These are phyloP conservation scores for Rasamsonia emersonii DNA, from an alignment of 2,329 filamentous ascomycete genomes.

Conservation along the genomic window DNA sequence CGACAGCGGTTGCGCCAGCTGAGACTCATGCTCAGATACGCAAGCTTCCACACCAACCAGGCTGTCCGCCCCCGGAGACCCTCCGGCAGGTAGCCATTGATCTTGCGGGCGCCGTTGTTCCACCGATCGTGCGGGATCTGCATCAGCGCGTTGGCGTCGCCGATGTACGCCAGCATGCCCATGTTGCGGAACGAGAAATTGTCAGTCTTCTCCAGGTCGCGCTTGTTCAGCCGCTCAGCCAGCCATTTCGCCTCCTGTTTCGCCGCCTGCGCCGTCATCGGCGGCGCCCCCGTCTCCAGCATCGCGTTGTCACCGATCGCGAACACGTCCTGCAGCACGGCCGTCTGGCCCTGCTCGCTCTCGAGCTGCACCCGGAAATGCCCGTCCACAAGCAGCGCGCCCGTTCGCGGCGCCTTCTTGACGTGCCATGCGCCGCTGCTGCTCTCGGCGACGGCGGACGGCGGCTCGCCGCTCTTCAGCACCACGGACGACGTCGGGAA, in stretches of 20 bases:
- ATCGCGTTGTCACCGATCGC: slow-evolving; percentile 50
- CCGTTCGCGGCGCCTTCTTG: slow-evolving; percentile 39
- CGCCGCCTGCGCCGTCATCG: slow-evolving; percentile 52
- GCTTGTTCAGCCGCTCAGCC: slow-evolving; percentile 45
- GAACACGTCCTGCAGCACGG: slow-evolving; percentile 45
- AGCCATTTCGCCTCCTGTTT: slow-evolving; percentile 53
- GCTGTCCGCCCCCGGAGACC: slow-evolving; percentile 33
- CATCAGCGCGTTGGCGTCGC: slow-evolving; percentile 49
- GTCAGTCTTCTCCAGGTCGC: slow-evolving; percentile 24
- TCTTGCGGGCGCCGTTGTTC: neutral
- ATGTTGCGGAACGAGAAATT: slow-evolving; percentile 50
- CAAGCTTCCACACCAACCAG: slow-evolving; percentile 36
- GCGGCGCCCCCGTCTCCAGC: slow-evolving; percentile 42
- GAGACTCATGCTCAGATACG: slow-evolving; percentile 39
- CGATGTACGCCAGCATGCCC: slow-evolving; percentile 53
- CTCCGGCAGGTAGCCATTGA: slow-evolving; percentile 22
- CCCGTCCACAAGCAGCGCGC: slow-evolving; percentile 47
- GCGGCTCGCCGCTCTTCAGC: slow-evolving; percentile 13
- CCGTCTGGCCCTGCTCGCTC: slow-evolving; percentile 24
- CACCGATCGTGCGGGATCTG: slow-evolving; percentile 36
- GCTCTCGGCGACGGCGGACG: slow-evolving; percentile 9
- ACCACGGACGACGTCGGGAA: slow-evolving; percentile 25
- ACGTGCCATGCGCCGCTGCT: slow-evolving; percentile 37
- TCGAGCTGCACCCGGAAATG: slow-evolving; percentile 48
- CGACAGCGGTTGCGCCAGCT: slow-evolving; percentile 39